Base-by-base conservation (phyloP, 176 grass and related monocot species). In the Poa pratensis region DNA sequence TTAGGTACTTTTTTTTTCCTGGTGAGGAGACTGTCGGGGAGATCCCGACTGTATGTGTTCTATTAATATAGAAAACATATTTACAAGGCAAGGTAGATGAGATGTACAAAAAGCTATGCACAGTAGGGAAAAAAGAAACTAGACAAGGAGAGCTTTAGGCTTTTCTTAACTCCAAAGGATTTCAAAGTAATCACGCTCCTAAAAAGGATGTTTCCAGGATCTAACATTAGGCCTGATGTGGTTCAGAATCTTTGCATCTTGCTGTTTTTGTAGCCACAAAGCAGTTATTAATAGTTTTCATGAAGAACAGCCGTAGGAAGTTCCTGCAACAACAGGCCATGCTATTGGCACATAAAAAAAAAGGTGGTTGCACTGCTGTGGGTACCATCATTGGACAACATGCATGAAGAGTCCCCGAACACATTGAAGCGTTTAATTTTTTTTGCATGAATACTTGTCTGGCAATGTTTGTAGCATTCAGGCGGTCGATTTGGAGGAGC, bases 341-440 rank as follows among this genome's bases (percentile, higher is more conserved):
- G 37, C 34, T 70, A 70, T 22, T 42, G 35, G 67, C 35, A 70
- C 68, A 43, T 71, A 9, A 43, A 45, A 39, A 39, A 70, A 42
- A 20, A 70, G 68, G 68, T 43, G 68, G 40, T 71, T 71, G 68
- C 37, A 70, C 67, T 23, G 22, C 20, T 71, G 35, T 22, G 67
- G 34, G 35, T 37, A 42, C 67, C 35, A 14, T 70, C 67, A 43
- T 43, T 43, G 4, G 11, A 43, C 68, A 71, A 43, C 39, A 45
- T 3, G 39, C 37, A 23, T 71, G 68, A 13, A 71, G 5, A 43
- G 43, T 71, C 68, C 68, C 43, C 39, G 9, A 22, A 15, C n/a
- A 24, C 69, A 72, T 71, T 15, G 26, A 71, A 45, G 20, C 4
- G 12, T 28, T 63, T 28, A 50, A 2, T 3, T 0, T 32, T 7